These are phyloP conservation scores for Phytophthora colocasiae DNA, from an alignment of 352 stramenopile genomes.

Conservation along the genomic window DNA sequence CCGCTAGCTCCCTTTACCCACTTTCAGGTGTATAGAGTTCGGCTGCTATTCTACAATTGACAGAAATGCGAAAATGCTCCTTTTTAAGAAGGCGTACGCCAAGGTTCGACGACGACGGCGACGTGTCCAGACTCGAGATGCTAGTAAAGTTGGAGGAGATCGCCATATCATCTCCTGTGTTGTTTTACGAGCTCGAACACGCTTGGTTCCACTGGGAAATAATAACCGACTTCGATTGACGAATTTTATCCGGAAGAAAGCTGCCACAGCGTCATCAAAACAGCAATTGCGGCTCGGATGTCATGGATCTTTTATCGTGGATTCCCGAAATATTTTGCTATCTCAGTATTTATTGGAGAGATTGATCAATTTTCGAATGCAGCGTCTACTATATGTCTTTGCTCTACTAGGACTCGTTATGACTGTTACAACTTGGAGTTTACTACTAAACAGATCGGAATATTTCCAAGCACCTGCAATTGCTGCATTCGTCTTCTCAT, in stretches of 20 bases:
- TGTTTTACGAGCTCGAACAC: conserved; percentile 27
- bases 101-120: conserved; percentile 1
- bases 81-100: conserved; percentile 22
- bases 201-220: not conserved
- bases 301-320: conserved; percentile 22
- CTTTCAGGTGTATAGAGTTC: no score
- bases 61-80: no score
- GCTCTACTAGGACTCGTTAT: conserved; percentile 3
- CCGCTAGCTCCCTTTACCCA: no score
- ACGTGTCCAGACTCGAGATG: not conserved
- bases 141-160: conserved; percentile 1
- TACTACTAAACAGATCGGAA: conserved; percentile 2
- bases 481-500: conserved; percentile 1
- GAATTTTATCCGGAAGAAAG: conserved; percentile 6
- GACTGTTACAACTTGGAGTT: conserved; percentile 10
- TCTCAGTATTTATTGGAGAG: not conserved
- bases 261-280: not conserved
- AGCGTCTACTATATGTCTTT: not conserved
- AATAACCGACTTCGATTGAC: conserved; percentile 13
- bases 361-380: not conserved
- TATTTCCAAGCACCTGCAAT: not conserved
- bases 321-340: conserved; percentile 12
- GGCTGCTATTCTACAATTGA: no score
- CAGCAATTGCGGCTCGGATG: conserved; percentile 19
- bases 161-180: conserved; percentile 36